Evolutionary conservation across 2,329 filamentous ascomycete genomes (phyloP).

Genomic region (Fusarium abutilonis): DNA sequence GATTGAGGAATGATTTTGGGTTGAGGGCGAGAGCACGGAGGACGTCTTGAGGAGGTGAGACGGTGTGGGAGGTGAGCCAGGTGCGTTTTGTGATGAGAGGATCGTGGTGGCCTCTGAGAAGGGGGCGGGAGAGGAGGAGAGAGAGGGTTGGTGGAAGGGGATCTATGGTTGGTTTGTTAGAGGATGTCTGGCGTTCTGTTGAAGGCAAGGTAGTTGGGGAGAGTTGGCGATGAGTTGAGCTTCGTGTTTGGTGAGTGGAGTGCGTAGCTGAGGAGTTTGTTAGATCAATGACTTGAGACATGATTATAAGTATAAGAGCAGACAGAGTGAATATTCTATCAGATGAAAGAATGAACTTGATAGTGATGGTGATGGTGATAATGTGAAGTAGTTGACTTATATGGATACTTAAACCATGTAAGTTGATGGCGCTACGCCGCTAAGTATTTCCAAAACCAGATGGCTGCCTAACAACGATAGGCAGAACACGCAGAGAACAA

Average conservation of each 20-base stretch:
- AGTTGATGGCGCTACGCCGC: not conserved
- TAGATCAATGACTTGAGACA: slow-evolving; percentile 9
- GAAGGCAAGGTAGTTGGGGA: not conserved
- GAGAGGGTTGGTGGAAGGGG: not conserved
- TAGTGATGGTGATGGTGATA: not conserved
- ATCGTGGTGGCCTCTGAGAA: slow-evolving; percentile 4
- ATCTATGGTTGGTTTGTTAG: slow-evolving; percentile 11
- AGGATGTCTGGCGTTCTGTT: not conserved
- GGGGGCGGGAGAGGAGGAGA: not conserved
- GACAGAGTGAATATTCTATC: too few species aligned
- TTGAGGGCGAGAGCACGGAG: not conserved
- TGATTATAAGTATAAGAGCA: not conserved
- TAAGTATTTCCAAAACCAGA: not conserved
- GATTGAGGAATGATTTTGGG: slow-evolving; percentile 9
- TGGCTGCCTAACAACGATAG: slow-evolving; percentile 28
- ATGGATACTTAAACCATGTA: slow-evolving; percentile 5
- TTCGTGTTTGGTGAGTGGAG: slow-evolving; percentile 26
- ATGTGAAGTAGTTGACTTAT: not conserved
- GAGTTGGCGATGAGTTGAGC: slow-evolving; percentile 14
- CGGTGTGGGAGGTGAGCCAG: slow-evolving; percentile 36
- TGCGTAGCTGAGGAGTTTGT: not conserved
- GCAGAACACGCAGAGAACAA: slow-evolving; percentile 11
- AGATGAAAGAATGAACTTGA: not conserved
- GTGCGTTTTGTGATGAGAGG: slow-evolving; percentile 23
- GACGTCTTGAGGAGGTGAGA: slow-evolving; percentile 28